Evolutionary conservation across 2,329 filamentous ascomycete genomes (phyloP), one percentile per base, ranked within the genome.

Genomic region (Diplodia scrobiculata): DNA sequence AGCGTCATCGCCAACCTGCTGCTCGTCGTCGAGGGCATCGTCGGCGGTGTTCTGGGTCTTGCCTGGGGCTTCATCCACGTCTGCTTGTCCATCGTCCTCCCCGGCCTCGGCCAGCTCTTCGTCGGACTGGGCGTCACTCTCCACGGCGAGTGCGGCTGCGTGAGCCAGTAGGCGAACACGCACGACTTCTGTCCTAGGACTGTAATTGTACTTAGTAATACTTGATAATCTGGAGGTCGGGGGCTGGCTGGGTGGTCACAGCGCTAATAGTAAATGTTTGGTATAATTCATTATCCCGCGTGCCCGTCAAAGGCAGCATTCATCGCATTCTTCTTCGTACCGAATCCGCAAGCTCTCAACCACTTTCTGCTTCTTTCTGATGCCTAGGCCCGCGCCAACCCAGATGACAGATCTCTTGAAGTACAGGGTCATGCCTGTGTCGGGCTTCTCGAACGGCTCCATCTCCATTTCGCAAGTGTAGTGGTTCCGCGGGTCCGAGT

Each of bases 1-100:
- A 48, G 34, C 66, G 63, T 60, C 53, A 14, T 67, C 52, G 55
- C 48, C 54, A 38, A 45, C 38, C 66, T 67, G n/a, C 66, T 67
- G 17, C 17, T 38, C 41, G 63, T 27, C 6, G 14, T 67, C 13
- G 63, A 48, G 41, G 36, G 10, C 25, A 14, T 66, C 17, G 25
- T 66, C 29, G 66, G 63, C 19, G 52, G 50, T 50, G 54, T 67
- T 41, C 14, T 65, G 3, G 29, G 9, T 13, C n/a, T 41, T 17
- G 62, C 54, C 47, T 55, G 58, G 53, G 32, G 54, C 17, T n/a
- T 21, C 45, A 17, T 55, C 53, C 1, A 14, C 53, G 53, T 34
- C 19, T 21, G 34, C 53, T 10, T 54, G n/a, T 7, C 9, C 54
- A 9, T 55, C 38, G 10, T 50, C 17, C 36, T 55, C n/a, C 53